Evolutionary conservation across 139 green algal species (phyloP).

Genomic region (Chloropicon primus): DNA sequence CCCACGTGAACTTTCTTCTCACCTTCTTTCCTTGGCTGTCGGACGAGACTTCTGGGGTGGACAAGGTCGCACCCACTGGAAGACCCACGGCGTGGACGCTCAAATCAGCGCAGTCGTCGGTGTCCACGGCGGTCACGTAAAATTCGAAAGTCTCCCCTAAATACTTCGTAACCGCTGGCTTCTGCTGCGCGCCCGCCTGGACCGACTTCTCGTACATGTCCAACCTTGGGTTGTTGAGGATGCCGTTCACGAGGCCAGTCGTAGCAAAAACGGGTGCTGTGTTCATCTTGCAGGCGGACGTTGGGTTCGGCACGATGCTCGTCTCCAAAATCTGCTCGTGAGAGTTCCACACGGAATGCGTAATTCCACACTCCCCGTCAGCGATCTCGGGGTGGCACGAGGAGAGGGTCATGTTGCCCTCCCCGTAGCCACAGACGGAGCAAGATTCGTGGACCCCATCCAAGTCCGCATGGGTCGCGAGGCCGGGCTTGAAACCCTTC

Average conservation of each 20-base stretch:
- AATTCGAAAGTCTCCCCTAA: neutral
- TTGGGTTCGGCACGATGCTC: neutral
- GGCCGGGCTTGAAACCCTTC: neutral
- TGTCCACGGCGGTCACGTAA: neutral
- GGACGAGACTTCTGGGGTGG: neutral
- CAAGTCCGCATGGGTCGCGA: neutral
- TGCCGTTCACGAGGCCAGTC: neutral
- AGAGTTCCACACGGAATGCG: neutral
- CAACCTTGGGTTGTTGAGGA: neutral
- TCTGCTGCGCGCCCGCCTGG: neutral
- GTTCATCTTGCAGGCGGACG: neutral
- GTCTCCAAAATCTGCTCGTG: neutral
- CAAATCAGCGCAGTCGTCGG: neutral
- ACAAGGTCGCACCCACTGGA: neutral
- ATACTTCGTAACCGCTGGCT: neutral
- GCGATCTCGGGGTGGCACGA: neutral
- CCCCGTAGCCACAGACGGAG: conserved; percentile 13
- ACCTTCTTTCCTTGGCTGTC: neutral
- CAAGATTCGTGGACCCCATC: conserved; percentile 5
- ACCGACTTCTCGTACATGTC: conserved; percentile 2
- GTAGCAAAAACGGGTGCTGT: neutral
- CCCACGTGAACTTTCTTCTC: neutral
- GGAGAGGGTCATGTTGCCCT: neutral
- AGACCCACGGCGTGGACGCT: neutral
- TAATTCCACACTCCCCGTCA: neutral